Evolutionary conservation across 805 yeast species (phyloP).

Genomic region (Yamadazyma paraphyllophila): DNA sequence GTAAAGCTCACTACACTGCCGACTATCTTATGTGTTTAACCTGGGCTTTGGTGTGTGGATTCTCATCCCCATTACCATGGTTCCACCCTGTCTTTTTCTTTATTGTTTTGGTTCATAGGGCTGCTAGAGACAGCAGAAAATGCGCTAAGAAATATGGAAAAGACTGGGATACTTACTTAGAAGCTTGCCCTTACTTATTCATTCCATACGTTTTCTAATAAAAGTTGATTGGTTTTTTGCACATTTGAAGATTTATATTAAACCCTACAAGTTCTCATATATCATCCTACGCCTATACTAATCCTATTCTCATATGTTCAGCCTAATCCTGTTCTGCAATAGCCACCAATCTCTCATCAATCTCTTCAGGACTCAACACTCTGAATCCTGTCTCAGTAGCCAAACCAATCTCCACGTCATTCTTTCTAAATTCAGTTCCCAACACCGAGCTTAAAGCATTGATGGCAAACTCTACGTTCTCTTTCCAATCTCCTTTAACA

Average conservation of each 20-base stretch:
- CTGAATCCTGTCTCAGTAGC: slow-evolving; percentile 74
- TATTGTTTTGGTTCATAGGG: slow-evolving; percentile 83
- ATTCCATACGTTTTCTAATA: slow-evolving; percentile 71
- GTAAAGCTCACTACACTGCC: slow-evolving; percentile 94
- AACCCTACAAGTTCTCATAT: no score
- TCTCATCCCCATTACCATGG: slow-evolving; percentile 88
- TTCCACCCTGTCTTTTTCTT: slow-evolving; percentile 92
- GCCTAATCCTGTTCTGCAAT: slow-evolving; percentile 91
- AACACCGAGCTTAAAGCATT: slow-evolving; percentile 80
- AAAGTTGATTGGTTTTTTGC: no score
- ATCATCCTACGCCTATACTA: not conserved
- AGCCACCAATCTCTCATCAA: slow-evolving; percentile 89
- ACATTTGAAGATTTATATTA: no score
- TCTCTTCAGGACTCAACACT: slow-evolving; percentile 75
- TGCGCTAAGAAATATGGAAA: slow-evolving; percentile 86
- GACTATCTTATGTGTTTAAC: slow-evolving; percentile 84
- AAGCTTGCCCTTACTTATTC: slow-evolving; percentile 87
- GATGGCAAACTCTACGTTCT: slow-evolving; percentile 86
- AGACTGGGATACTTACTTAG: slow-evolving; percentile 86
- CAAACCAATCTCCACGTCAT: slow-evolving; percentile 90
- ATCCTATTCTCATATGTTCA: not conserved
- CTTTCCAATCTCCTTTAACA: slow-evolving; percentile 81
- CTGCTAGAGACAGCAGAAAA: slow-evolving; percentile 80
- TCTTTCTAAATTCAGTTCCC: slow-evolving; percentile 90
- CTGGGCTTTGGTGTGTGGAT: slow-evolving; percentile 93